These are phyloP conservation scores for Ceratocystis harringtonii DNA, from an alignment of 2,329 filamentous ascomycete genomes.

Conservation along the genomic window DNA sequence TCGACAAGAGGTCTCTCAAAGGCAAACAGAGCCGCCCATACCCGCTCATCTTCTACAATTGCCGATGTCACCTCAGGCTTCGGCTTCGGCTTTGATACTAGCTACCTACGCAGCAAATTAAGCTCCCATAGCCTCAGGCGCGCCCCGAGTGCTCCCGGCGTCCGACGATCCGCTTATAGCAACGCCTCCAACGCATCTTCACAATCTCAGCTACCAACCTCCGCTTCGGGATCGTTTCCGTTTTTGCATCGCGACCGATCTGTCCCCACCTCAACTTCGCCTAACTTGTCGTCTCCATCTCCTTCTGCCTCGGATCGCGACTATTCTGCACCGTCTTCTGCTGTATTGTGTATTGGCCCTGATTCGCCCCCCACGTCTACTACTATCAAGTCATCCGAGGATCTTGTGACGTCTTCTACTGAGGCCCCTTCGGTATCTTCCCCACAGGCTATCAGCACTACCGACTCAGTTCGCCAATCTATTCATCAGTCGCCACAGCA, in stretches of 20 bases:
- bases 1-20: slow-evolving; percentile 39
- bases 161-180: slow-evolving; percentile 15
- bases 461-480: neutral
- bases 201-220: slow-evolving; percentile 19
- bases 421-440: slow-evolving; percentile 6
- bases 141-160: slow-evolving; percentile 41
- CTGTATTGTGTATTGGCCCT: slow-evolving; percentile 10
- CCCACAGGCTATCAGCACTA: neutral
- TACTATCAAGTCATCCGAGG: slow-evolving; percentile 8
- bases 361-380: neutral
- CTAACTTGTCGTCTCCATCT: slow-evolving; percentile 12
- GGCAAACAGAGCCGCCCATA: slow-evolving; percentile 15
- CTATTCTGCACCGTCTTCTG: slow-evolving; percentile 15
- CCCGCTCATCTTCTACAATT: slow-evolving; percentile 15
- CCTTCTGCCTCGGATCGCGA: slow-evolving; percentile 15
- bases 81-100: slow-evolving; percentile 39
- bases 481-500: slow-evolving; percentile 4
- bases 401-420: slow-evolving; percentile 10
- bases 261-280: neutral
- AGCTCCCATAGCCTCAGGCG: slow-evolving; percentile 48
- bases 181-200: slow-evolving; percentile 28
- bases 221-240: slow-evolving; percentile 19
- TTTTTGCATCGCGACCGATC: slow-evolving; percentile 17
- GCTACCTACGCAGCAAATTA: slow-evolving; percentile 45
- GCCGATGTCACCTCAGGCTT: slow-evolving; percentile 33